Base-by-base conservation (phyloP, 306 rosid species). In the Erythrophleum fordii region DNA sequence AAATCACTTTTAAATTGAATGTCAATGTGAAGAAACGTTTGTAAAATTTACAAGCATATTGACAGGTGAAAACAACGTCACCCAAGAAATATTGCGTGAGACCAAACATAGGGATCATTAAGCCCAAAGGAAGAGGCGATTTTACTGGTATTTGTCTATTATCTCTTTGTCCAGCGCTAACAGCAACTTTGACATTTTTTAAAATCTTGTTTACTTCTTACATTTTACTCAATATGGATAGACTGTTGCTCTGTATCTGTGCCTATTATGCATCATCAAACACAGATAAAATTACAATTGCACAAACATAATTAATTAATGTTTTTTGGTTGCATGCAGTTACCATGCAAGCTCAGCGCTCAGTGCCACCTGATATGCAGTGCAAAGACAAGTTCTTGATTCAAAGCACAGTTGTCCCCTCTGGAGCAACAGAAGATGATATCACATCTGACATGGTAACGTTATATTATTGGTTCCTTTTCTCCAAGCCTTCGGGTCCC, bases 361-460 rank as follows among this genome's bases (percentile, higher is more conserved):
- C 69, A 2, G 88, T 89, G 39, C 96, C 99, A 20, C 85, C 88
- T 73, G 94, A 89, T 87, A 49, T 89, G 88, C 89, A 88, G 39
- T 95, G 99, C 85, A 95, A 91, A 80, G 99, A 95, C 89, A 95
- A 93, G 86, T 95, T 95, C 84, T 90, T 95, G 78, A 90, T 95
- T 76, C 96, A 90, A 55, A 80, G 92, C 81, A 89, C 93, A 4
- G 80, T 83, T 77, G 86, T 93, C 49, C 89, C 94, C 46, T 77
- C 79, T 64, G 97, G 94, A 82, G 78, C 84, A 78, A 79, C 94
- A 14, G 97, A 95, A 73, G 90, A 87, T 67, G 94, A 88, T 26
- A 82, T 95, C 66, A 90, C 92, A 48, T 89, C 98, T 75, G 83
- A 81, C 61, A 81, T 78, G 94, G 99, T 95, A 60, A 85, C 83